Conservation (phyloP, 2,329 filamentous ascomycete species). For the Colletotrichum truncatum region DNA sequence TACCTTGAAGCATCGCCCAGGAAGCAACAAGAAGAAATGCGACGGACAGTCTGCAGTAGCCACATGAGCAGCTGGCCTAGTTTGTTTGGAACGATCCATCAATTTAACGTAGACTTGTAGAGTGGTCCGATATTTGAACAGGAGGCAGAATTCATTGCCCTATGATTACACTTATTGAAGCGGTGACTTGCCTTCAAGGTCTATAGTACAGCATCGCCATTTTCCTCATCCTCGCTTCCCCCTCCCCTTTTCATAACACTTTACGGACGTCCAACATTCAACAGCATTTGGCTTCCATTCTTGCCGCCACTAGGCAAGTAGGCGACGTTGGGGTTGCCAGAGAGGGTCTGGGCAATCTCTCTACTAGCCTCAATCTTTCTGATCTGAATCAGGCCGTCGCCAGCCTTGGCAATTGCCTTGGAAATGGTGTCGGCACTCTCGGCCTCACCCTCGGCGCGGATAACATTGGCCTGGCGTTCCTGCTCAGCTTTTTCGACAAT, state of each 20-base stretch:
- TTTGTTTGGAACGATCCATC: no score
- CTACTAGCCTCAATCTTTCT: constrained; percentile 95
- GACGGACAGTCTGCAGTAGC: no score
- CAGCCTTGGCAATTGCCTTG: constrained; percentile 91
- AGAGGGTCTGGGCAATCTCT: constrained; percentile 92
- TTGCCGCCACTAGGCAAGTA: constrained; percentile 84
- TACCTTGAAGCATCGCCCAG: no score
- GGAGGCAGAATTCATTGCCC: constrained; percentile 21
- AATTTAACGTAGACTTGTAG: no score
- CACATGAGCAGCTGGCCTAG: no score
- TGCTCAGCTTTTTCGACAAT: constrained; percentile 99
- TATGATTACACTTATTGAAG: constrained; percentile 36
- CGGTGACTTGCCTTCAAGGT: constrained; percentile 35
- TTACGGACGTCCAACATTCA: constrained; percentile 59
- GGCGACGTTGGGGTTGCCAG: constrained; percentile 92
- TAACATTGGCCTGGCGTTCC: constrained; percentile 98
- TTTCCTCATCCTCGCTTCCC: constrained; percentile 5
- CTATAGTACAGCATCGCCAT: constrained; percentile 28
- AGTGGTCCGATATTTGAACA: constrained; percentile 8
- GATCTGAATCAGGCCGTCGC: constrained; percentile 95
- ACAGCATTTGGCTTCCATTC: constrained; percentile 63
- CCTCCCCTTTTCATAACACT: not conserved
- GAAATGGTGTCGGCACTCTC: constrained; percentile 96
- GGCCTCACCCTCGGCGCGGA: constrained; percentile 96
- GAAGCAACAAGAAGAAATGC: no score